Evolutionary conservation across 78 protist species (phyloP).

Genomic region (Blattamonas nauphoetae): DNA sequence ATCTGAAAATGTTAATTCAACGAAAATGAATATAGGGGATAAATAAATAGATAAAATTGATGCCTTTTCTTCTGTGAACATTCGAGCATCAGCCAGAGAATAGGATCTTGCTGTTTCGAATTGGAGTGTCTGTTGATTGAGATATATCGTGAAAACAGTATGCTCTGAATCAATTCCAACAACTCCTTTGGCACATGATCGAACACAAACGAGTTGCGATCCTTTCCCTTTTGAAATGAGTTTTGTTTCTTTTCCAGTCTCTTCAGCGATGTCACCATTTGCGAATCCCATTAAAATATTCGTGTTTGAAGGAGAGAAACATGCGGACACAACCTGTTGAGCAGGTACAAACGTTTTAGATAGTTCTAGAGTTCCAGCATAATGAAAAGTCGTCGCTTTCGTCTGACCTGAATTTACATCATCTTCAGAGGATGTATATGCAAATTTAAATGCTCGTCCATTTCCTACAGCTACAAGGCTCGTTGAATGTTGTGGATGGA

Average conservation of each 20-base stretch:
- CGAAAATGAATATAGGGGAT: background rate
- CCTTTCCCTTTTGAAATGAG: background rate
- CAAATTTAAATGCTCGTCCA: background rate
- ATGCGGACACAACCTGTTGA: background rate
- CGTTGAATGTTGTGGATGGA: background rate
- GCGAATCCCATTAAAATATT: background rate
- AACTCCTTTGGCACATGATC: background rate
- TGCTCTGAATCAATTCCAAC: background rate
- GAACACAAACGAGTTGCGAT: background rate
- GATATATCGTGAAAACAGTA: background rate
- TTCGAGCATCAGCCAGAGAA: background rate
- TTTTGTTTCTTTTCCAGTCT: background rate
- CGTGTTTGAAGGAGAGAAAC: background rate
- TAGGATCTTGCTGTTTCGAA: background rate
- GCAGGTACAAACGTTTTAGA: background rate
- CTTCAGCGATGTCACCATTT: background rate
- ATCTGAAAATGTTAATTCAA: background rate
- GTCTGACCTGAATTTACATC: background rate
- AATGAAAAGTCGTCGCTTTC: background rate
- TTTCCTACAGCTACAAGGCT: background rate
- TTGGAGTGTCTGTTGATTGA: background rate
- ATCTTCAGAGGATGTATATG: background rate
- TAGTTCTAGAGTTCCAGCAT: background rate
- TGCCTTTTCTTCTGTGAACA: background rate
- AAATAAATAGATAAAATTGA: background rate